Evolutionary conservation across 345 rosid genomes (phyloP).

Genomic region (Citrus reticulata): DNA sequence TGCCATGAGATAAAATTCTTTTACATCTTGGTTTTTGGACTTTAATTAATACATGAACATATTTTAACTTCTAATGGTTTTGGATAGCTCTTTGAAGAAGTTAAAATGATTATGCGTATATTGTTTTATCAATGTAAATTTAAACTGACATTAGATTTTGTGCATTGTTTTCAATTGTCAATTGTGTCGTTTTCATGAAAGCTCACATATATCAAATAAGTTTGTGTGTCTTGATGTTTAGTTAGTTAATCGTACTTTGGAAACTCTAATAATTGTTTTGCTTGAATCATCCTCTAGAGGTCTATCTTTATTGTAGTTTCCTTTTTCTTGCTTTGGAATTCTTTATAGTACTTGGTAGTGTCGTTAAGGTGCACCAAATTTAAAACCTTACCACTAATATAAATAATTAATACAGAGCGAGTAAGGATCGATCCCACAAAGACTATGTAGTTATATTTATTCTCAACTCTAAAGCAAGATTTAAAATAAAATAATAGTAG

Average conservation of each 20-base stretch:
- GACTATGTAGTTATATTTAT: too few relatives aligned
- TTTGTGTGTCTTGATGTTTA: background rate
- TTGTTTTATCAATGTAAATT: background rate
- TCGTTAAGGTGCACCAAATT: too few relatives aligned
- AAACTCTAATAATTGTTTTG: background rate
- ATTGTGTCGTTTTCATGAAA: background rate
- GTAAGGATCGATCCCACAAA: too few relatives aligned
- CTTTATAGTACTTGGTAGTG: background rate
- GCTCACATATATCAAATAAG: background rate
- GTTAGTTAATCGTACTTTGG: background rate
- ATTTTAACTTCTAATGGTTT: too few relatives aligned
- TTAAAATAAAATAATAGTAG: too few relatives aligned
- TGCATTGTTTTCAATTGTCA: background rate
- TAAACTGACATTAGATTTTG: background rate
- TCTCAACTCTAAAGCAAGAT: too few relatives aligned
- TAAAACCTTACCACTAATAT: too few relatives aligned
- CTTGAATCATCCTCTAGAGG: background rate
- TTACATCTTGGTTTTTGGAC: background rate
- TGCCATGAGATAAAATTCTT: background rate
- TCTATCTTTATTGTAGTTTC: background rate
- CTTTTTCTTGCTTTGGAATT: background rate
- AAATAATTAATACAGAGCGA: too few relatives aligned
- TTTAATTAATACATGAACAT: background rate
- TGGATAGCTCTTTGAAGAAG: background rate
- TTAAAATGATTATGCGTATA: background rate